These are phyloP conservation scores for Hypoxylon sp. DNA, from an alignment of 2,329 filamentous ascomycete species.

Conservation along the genomic window DNA sequence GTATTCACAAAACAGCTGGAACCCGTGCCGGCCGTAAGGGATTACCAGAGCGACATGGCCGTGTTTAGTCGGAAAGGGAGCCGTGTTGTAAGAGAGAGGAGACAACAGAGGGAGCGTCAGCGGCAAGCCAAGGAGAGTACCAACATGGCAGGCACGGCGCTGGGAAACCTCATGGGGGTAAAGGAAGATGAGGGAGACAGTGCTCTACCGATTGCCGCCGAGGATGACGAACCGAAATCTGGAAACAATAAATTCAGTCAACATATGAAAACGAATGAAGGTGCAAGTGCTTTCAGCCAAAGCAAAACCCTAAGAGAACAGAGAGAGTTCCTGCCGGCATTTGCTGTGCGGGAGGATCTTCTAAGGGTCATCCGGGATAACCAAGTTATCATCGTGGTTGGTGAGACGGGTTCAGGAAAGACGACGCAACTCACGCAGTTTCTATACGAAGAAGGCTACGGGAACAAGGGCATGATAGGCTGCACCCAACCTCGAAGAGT, in stretches of 20 bases:
- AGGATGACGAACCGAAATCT: conserved; percentile 69
- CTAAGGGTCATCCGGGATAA: conserved; percentile 94
- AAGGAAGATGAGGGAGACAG: conserved; percentile 94
- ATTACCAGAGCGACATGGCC: conserved; percentile 98
- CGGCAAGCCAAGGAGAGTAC: conserved; percentile 96
- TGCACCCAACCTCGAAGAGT: conserved; percentile 97
- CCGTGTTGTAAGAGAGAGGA: conserved; percentile 86
- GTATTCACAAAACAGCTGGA: conserved; percentile 98
- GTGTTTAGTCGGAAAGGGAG: conserved; percentile 97
- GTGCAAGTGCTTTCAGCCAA: conserved; percentile 90
- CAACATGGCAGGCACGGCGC: conserved; percentile 86
- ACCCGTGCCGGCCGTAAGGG: conserved; percentile 89
- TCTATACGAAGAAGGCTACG: conserved; percentile 93
- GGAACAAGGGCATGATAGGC: conserved; percentile 85
- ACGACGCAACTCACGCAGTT: conserved; percentile 98
- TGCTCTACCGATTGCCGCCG: conserved; percentile 77
- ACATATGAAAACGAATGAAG: conserved; percentile 87
- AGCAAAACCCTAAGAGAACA: conserved; percentile 92
- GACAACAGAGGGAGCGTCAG: conserved; percentile 91
- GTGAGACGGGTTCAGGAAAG: conserved; percentile 96
- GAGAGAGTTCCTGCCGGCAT: conserved; percentile 91
- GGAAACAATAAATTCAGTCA: conserved; percentile 84
- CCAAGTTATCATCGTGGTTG: conserved; percentile 95
- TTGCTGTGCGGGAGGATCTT: conserved; percentile 93
- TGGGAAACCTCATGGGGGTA: conserved; percentile 95